Conservation (phyloP, 371 early-diverging fungal genomes). For the Circinella minor region DNA sequence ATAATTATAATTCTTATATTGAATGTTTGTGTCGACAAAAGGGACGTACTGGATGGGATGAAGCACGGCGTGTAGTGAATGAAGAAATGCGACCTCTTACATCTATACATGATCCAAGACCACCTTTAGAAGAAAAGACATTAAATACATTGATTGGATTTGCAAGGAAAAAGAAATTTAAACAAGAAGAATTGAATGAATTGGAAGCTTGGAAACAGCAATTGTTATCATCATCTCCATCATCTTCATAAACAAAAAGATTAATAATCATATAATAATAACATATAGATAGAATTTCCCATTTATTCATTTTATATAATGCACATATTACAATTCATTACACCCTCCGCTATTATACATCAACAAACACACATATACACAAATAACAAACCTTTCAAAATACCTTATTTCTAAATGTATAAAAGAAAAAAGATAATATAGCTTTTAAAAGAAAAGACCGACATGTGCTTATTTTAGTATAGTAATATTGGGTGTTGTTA, state of each 20-base stretch:
- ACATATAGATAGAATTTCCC: not conserved
- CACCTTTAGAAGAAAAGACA: conserved; percentile 40
- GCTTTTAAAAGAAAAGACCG: no score
- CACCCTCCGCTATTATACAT: no score
- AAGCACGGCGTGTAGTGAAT: conserved; percentile 24
- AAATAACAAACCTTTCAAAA: no score
- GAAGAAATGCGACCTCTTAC: conserved; percentile 32
- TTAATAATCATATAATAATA: not conserved
- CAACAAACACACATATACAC: no score
- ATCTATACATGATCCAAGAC: conserved; percentile 10
- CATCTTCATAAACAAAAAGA: no score
- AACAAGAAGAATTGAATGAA: conserved; percentile 23
- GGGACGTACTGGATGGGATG: conserved; percentile 37
- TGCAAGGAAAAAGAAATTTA: conserved; percentile 38
- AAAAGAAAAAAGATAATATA: no score
- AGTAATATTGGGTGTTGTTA: no score
- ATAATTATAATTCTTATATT: conserved; percentile 50
- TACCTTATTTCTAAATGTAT: no score
- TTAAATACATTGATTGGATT: conserved; percentile 48
- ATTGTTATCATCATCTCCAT: not conserved
- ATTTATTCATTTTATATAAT: no score
- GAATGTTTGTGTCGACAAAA: conserved; percentile 46
- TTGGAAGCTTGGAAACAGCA: conserved; percentile 32
- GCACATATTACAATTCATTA: no score
- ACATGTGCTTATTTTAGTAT: no score